These are phyloP conservation scores for Croton setiger DNA, from an alignment of 441 rosid species.

Conservation along the genomic window DNA sequence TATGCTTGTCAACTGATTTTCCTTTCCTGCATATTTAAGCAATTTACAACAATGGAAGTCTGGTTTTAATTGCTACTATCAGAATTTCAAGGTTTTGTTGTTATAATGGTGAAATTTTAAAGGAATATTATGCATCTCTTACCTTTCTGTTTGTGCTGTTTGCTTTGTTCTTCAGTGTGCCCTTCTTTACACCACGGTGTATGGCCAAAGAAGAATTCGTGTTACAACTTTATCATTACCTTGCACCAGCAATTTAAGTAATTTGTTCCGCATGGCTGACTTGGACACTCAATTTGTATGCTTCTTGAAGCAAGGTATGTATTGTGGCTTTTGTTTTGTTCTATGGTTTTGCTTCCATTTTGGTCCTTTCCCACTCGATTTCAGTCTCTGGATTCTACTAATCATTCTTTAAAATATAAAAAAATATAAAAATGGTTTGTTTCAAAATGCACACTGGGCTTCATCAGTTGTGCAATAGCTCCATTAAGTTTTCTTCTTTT, in stretches of 20 bases:
- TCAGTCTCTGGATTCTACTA: background rate
- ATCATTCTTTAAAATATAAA: background rate
- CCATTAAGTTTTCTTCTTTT: background rate
- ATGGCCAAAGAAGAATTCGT: constrained; percentile 97
- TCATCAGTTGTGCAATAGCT: background rate
- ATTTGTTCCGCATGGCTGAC: constrained; percentile 90
- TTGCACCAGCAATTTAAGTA: constrained; percentile 83
- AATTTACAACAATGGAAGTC: background rate
- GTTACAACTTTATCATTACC: constrained; percentile 83
- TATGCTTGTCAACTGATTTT: background rate
- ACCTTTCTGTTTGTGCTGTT: constrained; percentile 15
- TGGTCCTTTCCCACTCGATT: background rate
- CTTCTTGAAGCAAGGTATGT: constrained; percentile 93
- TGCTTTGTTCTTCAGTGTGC: constrained; percentile 59
- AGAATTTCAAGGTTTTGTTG: constrained; percentile 10
- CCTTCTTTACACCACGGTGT: constrained; percentile 79
- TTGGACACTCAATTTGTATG: constrained; percentile 92
- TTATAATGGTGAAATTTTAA: constrained; percentile 2
- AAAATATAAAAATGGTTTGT: constrained; percentile 5
- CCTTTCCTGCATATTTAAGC: background rate
- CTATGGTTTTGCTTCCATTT: background rate
- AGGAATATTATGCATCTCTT: background rate
- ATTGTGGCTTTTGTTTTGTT: constrained; percentile 15
- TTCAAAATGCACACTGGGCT: background rate
- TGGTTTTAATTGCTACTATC: constrained; percentile 3